Percentiles rank a stretch among this genome's conserved stretches.
Evolutionary conservation across 2,329 filamentous ascomycete species (phyloP).

Genomic region (Aspergillus unguis): DNA sequence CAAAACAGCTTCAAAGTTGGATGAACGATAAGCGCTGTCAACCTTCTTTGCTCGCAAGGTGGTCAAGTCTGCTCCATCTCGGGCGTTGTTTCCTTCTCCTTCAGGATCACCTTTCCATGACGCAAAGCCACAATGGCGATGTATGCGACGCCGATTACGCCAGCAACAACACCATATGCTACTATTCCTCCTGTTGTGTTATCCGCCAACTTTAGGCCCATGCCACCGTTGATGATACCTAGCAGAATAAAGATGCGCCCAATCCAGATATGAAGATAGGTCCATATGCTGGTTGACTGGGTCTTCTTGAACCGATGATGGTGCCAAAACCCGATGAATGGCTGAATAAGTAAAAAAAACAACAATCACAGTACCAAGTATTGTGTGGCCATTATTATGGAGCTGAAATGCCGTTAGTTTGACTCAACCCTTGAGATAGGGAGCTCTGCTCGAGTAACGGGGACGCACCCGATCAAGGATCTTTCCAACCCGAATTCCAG

Average conservation of each 20-base stretch:
- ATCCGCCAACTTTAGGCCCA: slow-evolving; percentile 45
- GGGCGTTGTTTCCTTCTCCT: neutral
- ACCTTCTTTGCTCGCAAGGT: neutral
- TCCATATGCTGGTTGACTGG: slow-evolving; percentile 8
- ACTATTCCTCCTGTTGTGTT: slow-evolving; percentile 21
- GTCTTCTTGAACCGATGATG: slow-evolving; percentile 25
- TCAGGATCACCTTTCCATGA: slow-evolving; percentile 6
- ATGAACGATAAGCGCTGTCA: no score
- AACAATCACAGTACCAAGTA: slow-evolving; percentile 27
- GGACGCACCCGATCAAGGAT: slow-evolving; percentile 19
- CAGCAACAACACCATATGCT: slow-evolving; percentile 14
- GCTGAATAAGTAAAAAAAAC: slow-evolving; percentile 29
- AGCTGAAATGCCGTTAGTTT: slow-evolving; percentile 8
- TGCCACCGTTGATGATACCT: slow-evolving; percentile 52
- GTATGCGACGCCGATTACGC: slow-evolving; percentile 8
- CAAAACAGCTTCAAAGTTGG: no score
- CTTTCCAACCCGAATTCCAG: slow-evolving; percentile 28
- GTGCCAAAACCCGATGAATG: slow-evolving; percentile 27
- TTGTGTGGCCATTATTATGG: slow-evolving; percentile 27
- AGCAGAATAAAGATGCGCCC: slow-evolving; percentile 47
- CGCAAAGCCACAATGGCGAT: slow-evolving; percentile 1
- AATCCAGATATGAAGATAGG: slow-evolving; percentile 38
- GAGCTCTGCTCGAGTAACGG: neutral
- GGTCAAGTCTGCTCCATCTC: neutral
- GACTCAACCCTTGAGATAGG: neutral